Percentiles rank a stretch among this genome's conserved stretches.
phyloP scores from a whole-genome alignment of 306 rosid species.

The Benincasa hispida region DNA sequence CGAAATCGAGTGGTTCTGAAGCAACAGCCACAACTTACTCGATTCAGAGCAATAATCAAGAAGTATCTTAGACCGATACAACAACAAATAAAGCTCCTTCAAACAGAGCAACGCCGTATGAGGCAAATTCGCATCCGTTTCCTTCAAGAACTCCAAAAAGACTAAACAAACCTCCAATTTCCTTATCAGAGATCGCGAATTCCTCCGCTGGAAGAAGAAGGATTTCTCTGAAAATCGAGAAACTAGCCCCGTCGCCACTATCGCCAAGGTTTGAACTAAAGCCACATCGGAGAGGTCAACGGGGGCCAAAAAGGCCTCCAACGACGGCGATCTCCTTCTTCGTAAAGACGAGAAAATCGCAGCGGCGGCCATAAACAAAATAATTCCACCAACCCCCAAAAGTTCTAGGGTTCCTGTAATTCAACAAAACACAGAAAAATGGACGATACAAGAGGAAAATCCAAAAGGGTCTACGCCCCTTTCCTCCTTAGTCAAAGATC shows the following conservation, averaged over 20 bases:
- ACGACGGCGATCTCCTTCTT: conserved; percentile 81
- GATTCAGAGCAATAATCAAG: conserved; percentile 79
- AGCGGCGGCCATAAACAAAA: conserved; percentile 55
- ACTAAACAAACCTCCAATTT: conserved; percentile 51
- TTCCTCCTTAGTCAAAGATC: background rate
- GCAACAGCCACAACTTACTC: conserved; percentile 85
- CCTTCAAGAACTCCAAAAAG: conserved; percentile 51
- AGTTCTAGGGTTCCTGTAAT: background rate
- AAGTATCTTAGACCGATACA: conserved; percentile 75
- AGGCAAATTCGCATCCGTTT: conserved; percentile 26
- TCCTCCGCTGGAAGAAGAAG: conserved; percentile 56
- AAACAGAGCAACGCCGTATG: conserved; percentile 59
- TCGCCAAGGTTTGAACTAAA: conserved; percentile 47
- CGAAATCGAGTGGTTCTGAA: conserved; percentile 75
- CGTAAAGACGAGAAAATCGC: conserved; percentile 77
- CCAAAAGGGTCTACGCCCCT: background rate
- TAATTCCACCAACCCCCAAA: background rate
- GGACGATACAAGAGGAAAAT: background rate
- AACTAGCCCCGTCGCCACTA: conserved; percentile 41
- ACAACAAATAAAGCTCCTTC: conserved; percentile 67
- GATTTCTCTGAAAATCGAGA: conserved; percentile 36
- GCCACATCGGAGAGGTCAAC: conserved; percentile 64
- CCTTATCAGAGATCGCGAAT: conserved; percentile 57
- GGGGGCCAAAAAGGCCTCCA: conserved; percentile 81
- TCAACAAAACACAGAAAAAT: background rate